phyloP scores from a whole-genome alignment of 2,329 filamentous ascomycete species.

The Nothopassalora personata region DNA sequence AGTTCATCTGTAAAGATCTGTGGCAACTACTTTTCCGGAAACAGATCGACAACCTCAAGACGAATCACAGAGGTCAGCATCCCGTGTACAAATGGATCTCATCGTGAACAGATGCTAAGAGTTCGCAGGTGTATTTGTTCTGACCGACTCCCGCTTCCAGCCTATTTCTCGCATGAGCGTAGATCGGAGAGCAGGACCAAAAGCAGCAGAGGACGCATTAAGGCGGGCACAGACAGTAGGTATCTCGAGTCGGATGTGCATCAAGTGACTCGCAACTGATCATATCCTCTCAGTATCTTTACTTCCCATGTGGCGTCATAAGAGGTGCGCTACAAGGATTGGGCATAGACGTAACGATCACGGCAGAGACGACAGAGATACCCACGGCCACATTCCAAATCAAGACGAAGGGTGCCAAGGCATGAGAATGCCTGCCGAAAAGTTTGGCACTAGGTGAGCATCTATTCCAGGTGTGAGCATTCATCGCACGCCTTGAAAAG shows the following conservation, averaged over 20 bases:
- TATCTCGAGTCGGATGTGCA: slow-evolving; percentile 10
- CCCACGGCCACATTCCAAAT: slow-evolving; percentile 93
- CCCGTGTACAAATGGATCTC: neutral
- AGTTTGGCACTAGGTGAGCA: neutral
- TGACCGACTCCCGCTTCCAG: slow-evolving; percentile 88
- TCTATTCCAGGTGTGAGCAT: neutral
- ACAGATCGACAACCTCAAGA: slow-evolving; percentile 97
- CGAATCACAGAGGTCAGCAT: slow-evolving; percentile 70
- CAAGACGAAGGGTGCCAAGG: slow-evolving; percentile 68
- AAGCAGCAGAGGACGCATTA: slow-evolving; percentile 45
- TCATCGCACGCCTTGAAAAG: too few species aligned
- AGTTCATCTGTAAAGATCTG: slow-evolving; percentile 97
- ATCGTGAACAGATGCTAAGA: neutral
- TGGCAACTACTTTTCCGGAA: slow-evolving; percentile 94
- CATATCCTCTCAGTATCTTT: slow-evolving; percentile 62
- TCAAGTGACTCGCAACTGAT: neutral
- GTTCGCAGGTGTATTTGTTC: slow-evolving; percentile 69
- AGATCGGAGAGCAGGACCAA: slow-evolving; percentile 42
- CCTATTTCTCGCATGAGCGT: slow-evolving; percentile 87
- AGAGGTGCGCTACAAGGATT: slow-evolving; percentile 86
- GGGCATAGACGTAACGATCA: slow-evolving; percentile 84
- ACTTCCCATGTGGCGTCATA: slow-evolving; percentile 91
- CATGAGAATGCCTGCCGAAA: slow-evolving; percentile 38
- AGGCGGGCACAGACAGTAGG: slow-evolving; percentile 72
- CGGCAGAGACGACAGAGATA: slow-evolving; percentile 82